These are phyloP conservation scores for Bipolaris oryzae DNA, from an alignment of 2,329 filamentous ascomycete genomes.

Conservation along the genomic window DNA sequence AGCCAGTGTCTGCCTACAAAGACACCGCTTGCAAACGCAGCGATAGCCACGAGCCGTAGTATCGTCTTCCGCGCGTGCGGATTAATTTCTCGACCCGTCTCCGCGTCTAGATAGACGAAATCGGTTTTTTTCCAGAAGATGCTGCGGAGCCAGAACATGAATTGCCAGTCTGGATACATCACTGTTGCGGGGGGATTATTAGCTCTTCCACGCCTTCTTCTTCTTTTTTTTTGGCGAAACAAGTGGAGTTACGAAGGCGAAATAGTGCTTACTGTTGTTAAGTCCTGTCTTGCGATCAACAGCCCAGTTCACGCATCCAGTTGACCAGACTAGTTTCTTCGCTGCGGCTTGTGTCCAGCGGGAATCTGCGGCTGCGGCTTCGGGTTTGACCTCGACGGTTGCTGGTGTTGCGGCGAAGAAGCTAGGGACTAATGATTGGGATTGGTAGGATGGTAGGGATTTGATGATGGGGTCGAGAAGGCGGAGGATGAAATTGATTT, in stretches of 20 bases:
- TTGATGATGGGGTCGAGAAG: constrained; percentile 52
- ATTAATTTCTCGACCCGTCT: constrained; percentile 25
- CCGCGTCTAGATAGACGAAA: constrained; percentile 43
- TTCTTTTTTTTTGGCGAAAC: too few relatives aligned
- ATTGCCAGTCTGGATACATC: constrained; percentile 62
- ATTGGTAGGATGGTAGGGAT: constrained; percentile 36
- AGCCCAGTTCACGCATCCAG: constrained; percentile 60
- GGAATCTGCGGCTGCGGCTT: constrained; percentile 47
- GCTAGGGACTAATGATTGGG: constrained; percentile 26
- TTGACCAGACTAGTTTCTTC: constrained; percentile 55
- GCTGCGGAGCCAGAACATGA: constrained; percentile 56
- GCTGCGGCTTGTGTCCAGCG: constrained; percentile 51
- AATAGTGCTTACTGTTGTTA: constrained; percentile 49
- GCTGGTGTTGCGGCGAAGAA: constrained; percentile 27
- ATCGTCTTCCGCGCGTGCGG: constrained; percentile 18
- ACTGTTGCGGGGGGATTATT: constrained; percentile 21
- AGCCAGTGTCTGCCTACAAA: constrained; percentile 26
- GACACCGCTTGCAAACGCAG: constrained; percentile 16
- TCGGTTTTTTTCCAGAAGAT: constrained; percentile 53
- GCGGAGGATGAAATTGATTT: constrained; percentile 57
- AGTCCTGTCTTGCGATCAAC: constrained; percentile 54
- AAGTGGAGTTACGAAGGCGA: too few relatives aligned
- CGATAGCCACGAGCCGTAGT: constrained; percentile 12
- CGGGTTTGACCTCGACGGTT: constrained; percentile 47
- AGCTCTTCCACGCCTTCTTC: too few relatives aligned